Evolutionary conservation across 306 rosid genomes (phyloP), one percentile per base, ranked within the genome.

Genomic region (Quillaja saponaria): DNA sequence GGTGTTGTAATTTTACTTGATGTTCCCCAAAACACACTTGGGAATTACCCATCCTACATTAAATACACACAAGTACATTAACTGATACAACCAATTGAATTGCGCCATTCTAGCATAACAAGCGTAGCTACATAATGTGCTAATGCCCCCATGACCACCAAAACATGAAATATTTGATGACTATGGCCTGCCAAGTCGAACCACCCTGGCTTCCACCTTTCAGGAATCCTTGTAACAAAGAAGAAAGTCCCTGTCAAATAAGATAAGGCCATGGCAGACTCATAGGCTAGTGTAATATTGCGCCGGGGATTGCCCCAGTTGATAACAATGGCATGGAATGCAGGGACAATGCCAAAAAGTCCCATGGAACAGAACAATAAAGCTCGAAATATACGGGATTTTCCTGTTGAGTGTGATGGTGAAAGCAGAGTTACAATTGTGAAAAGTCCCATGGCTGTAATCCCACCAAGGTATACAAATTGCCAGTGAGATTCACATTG

Each of bases 181-280:
- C 99, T 92, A 41, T 92, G 99, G 1, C 99, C 99, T 0, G 95
- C 96, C 55, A 92, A 56, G 56, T 92, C 96, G 54, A 92, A 92
- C 87, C 90, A 81, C 2, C 96, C 96, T 0, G 99, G 99, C 64
- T 39, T 77, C 90, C 94, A 89, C 61, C 96, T 71, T 72, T 92
- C 99, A 0, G 99, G 99, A 31, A 92, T 63, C 47, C 99, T 69
- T 3, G 80, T 74, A 4, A 86, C 92, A 61, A 89, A 92, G 71
- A 92, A 81, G 35, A 78, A 67, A 0, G 96, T 76, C 52, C 99
- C 96, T 5, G 78, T 79, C 54, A 92, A 54, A 60, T 89, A 92
- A 69, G 87, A 86, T 0, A 85, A 61, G 0, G 95, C 96, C 99
- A 92, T 92, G 48, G 74, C 63, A 35, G 66, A 55, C 76, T 92